Evolutionary conservation across 805 yeast genomes (phyloP).

Genomic region (Candida alai): DNA sequence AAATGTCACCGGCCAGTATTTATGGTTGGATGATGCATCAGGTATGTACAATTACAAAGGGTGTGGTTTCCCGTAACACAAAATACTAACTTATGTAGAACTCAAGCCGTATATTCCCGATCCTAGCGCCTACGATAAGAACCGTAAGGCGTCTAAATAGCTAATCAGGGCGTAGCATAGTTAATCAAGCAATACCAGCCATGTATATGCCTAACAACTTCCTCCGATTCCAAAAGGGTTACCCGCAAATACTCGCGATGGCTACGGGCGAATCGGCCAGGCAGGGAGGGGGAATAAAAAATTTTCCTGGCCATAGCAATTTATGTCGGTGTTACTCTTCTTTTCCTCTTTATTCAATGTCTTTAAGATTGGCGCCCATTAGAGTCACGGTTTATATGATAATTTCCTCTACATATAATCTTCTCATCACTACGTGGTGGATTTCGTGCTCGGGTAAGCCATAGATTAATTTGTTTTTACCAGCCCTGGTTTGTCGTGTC

Average conservation of each 20-base stretch:
- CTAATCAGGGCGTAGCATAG: background rate
- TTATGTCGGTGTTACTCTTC: background rate
- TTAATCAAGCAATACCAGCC: background rate
- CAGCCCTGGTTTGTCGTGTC: constrained; percentile 59
- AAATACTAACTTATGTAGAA: constrained; percentile 19
- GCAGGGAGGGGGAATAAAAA: too few species aligned
- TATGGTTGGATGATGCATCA: constrained; percentile 59
- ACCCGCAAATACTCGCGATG: constrained; percentile 1
- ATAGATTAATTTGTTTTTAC: constrained; percentile 58
- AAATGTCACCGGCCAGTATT: constrained; percentile 49
- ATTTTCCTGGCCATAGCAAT: constrained; percentile 1
- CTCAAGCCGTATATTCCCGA: constrained; percentile 55
- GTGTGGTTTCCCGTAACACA: background rate
- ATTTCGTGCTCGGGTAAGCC: constrained; percentile 96
- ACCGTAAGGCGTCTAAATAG: constrained; percentile 11
- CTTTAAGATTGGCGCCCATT: constrained; percentile 73
- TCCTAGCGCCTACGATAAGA: constrained; percentile 53
- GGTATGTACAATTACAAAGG: constrained; percentile 16
- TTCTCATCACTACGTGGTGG: constrained; percentile 39
- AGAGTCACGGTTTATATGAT: constrained; percentile 62
- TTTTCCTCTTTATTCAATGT: constrained; percentile 37
- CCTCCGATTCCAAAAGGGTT: too few species aligned
- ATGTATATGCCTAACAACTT: too few species aligned
- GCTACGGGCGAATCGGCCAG: too few species aligned
- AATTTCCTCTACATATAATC: constrained; percentile 45